Percentiles rank a stretch among this genome's conserved stretches.
Evolutionary conservation across 169 alveolate species (phyloP).

Genomic region (Amoebophrya sp.): DNA sequence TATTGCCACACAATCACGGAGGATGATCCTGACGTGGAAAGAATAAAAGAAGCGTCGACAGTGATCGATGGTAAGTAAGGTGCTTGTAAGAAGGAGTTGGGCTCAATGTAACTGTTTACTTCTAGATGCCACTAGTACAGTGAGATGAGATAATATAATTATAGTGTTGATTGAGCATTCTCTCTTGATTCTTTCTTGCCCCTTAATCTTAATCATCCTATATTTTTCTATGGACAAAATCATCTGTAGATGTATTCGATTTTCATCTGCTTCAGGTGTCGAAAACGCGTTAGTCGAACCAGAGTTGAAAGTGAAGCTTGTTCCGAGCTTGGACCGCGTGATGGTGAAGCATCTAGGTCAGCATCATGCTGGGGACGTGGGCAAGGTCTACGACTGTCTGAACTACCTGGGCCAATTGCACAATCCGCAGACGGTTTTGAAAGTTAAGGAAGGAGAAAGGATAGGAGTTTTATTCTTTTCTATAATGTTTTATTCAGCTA

Average conservation of each 20-base stretch:
- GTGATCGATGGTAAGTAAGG: not conserved
- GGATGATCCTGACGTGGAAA: not conserved
- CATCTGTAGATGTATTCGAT: too few relatives aligned
- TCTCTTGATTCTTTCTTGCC: too few relatives aligned
- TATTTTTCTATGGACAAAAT: too few relatives aligned
- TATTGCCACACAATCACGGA: not conserved
- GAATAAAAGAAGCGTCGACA: not conserved
- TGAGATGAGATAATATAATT: too few relatives aligned
- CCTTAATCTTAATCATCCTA: too few relatives aligned
- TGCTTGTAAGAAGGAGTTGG: too few relatives aligned
- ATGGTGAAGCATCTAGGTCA: slow-evolving; percentile 7
- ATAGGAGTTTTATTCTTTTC: too few relatives aligned
- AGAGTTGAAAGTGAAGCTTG: not conserved
- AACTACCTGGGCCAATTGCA: not conserved
- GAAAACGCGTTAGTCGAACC: not conserved
- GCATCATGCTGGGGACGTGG: not conserved
- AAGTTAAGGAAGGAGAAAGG: too few relatives aligned
- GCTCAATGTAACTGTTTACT: too few relatives aligned
- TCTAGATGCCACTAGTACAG: too few relatives aligned
- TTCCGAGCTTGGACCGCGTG: not conserved
- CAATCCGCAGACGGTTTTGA: not conserved
- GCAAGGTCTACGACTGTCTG: not conserved
- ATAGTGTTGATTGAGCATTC: not conserved
- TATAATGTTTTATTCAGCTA: too few relatives aligned
- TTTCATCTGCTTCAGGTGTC: too few relatives aligned